Conservation (phyloP, 2,329 filamentous ascomycete species). For the Apiospora aurea region DNA sequence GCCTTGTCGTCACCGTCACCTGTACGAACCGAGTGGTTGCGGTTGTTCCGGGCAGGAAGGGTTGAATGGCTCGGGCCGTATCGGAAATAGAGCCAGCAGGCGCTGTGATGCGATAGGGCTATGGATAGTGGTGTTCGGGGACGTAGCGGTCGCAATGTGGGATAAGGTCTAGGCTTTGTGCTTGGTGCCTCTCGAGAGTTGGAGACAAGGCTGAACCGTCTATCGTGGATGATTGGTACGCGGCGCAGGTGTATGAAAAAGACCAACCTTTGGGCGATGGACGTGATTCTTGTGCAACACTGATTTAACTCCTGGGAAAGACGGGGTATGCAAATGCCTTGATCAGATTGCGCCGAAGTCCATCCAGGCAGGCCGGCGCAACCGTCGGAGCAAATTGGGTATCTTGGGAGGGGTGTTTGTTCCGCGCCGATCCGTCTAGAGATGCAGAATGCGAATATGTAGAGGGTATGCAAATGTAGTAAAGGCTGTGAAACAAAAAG, state of each 20-base stretch:
- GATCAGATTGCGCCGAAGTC: conserved; percentile 19
- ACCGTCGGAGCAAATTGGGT: neutral
- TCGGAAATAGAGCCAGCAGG: conserved; percentile 15
- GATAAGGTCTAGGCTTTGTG: conserved; percentile 16
- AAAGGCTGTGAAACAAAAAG: conserved; percentile 15
- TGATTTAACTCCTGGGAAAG: neutral
- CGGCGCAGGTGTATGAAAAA: neutral
- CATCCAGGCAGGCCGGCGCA: conserved; percentile 6
- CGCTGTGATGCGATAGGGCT: conserved; percentile 10
- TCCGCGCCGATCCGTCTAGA: conserved; percentile 8
- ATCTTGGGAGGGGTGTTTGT: neutral
- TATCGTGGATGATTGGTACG: neutral
- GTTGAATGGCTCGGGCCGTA: conserved; percentile 3
- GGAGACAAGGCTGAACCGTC: conserved; percentile 14
- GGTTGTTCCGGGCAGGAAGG: neutral
- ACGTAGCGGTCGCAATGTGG: conserved; percentile 14
- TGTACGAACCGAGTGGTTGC: neutral
- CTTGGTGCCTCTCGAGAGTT: conserved; percentile 5
- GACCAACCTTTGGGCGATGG: neutral
- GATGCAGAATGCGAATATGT: conserved; percentile 4
- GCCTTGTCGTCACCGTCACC: conserved; percentile 22
- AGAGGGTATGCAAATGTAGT: conserved; percentile 12
- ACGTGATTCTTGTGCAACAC: conserved; percentile 3
- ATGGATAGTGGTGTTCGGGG: neutral
- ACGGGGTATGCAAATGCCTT: conserved; percentile 12